These are phyloP conservation scores for Conoideocrella luteorostrata DNA, from an alignment of 2,329 filamentous ascomycete species.

Conservation along the genomic window DNA sequence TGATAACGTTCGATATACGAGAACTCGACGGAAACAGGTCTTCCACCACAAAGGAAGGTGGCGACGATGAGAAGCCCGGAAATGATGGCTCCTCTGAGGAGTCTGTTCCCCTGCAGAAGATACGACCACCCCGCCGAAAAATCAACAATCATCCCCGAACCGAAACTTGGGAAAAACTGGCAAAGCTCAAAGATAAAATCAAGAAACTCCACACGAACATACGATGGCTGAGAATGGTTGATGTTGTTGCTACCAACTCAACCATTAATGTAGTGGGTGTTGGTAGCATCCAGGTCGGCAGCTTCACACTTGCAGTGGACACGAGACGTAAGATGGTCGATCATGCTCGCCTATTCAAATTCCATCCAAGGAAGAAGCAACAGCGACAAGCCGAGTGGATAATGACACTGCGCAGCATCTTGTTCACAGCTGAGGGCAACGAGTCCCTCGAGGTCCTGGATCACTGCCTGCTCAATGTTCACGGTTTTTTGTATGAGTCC, in stretches of 20 bases:
- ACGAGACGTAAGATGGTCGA: constrained; percentile 89
- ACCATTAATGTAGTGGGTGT: constrained; percentile 72
- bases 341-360: constrained; percentile 77
- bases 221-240: constrained; percentile 81
- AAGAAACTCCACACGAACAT: constrained; percentile 83
- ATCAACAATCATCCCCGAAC: constrained; percentile 41
- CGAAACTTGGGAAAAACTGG: constrained; percentile 76
- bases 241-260: constrained; percentile 78
- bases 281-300: constrained; percentile 78
- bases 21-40: constrained; percentile 50
- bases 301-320: constrained; percentile 79
- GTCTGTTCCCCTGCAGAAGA: constrained; percentile 9
- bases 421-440: constrained; percentile 79
- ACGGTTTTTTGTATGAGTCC: constrained; percentile 81
- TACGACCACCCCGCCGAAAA: constrained; percentile 11
- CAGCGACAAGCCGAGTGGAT: constrained; percentile 85
- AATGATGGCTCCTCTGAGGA: constrained; percentile 19
- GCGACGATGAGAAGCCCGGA: constrained; percentile 17
- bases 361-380: constrained; percentile 47
- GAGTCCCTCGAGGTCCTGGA: constrained; percentile 87
- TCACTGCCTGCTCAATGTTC: constrained; percentile 79
- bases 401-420: constrained; percentile 72
- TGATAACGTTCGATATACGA: constrained; percentile 72
- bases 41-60: constrained; percentile 20
- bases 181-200: constrained; percentile 72